Conservation (phyloP, 371 early-diverging fungal genomes). For the Dichotomocladium elegans region DNA sequence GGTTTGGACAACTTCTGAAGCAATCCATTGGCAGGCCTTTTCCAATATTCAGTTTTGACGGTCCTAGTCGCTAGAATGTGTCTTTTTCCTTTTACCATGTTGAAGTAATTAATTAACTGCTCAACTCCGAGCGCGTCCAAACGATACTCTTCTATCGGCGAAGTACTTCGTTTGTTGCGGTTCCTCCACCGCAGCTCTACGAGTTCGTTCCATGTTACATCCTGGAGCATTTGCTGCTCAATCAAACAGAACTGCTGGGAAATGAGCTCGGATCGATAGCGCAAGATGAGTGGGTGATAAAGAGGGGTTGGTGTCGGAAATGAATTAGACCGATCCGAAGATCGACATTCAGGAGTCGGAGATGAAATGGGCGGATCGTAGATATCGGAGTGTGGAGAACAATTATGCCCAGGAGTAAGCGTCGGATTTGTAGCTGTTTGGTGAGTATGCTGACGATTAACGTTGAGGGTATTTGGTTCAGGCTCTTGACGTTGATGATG, state of each 20-base stretch:
- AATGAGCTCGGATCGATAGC: constrained; percentile 38
- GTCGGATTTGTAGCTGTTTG: neutral
- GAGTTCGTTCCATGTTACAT: constrained; percentile 56
- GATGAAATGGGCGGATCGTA: too few species aligned
- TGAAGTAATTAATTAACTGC: constrained; percentile 35
- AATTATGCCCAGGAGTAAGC: too few species aligned
- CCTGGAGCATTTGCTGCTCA: constrained; percentile 49
- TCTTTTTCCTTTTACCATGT: constrained; percentile 20
- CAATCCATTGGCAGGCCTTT: constrained; percentile 49
- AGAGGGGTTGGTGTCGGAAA: neutral
- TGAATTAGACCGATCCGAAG: too few species aligned
- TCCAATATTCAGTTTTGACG: too few species aligned
- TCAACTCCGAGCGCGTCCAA: constrained; percentile 21
- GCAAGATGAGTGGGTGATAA: constrained; percentile 36
- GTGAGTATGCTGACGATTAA: too few species aligned
- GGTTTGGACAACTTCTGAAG: constrained; percentile 41
- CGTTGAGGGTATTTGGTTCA: constrained; percentile 1
- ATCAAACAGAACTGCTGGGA: constrained; percentile 53
- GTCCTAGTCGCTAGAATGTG: too few species aligned
- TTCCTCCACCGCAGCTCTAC: constrained; percentile 50
- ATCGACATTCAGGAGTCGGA: too few species aligned
- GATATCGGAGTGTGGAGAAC: too few species aligned
- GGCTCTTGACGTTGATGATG: neutral
- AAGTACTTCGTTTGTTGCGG: constrained; percentile 1
- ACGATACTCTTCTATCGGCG: neutral